Evolutionary conservation across 2,329 filamentous ascomycete genomes (phyloP), one percentile per base, ranked within the genome.

Genomic region (Phaeophleospora eucalypticola): DNA sequence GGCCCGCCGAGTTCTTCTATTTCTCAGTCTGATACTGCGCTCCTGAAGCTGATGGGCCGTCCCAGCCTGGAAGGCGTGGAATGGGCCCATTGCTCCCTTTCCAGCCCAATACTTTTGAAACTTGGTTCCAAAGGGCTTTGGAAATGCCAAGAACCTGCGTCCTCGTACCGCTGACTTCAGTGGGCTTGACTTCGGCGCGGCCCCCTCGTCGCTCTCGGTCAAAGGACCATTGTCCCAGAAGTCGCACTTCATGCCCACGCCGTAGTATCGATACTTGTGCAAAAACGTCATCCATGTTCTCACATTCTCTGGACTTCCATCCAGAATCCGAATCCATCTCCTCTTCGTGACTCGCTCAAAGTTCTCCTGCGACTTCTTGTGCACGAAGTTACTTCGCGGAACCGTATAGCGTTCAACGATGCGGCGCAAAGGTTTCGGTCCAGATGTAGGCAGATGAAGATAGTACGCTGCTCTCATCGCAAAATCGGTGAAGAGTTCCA

Each of bases 231-330:
- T n/a, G n/a, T 95, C 88, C 83, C 87, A 98, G 41, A 97, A 80
- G 66, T 98, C 96, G 43, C 93, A 93, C 78, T 98, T 98, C 89
- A 98, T 94, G 61, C 93, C 93, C 34, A 97, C 84, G n/a, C 93
- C 93, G 58, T 94, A 87, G 66, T 93, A 95, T 35, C 89, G 87
- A 65, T 96, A 86, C 71, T 95, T 95, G 63, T 87, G 81, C 64
- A 98, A 68, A 65, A 95, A 97, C 0, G 89, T 89, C 48, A 98
- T 73, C 93, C 93, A 98, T 20, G 90, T 69, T 68, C 94, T 86
- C 29, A 98, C 89, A 1, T 83, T 84, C 66, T 96, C 88, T 0
- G 89, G 83, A 62, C 96, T 79, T 0, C 89, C 93, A 63, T 97
- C 93, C 56, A 88, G 85, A 63, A 98, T 93, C 70, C 95, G 89